Evolutionary conservation across 2,329 filamentous ascomycete genomes (phyloP), one percentile per base, ranked within the genome.

Genomic region (Claviceps cyperi): DNA sequence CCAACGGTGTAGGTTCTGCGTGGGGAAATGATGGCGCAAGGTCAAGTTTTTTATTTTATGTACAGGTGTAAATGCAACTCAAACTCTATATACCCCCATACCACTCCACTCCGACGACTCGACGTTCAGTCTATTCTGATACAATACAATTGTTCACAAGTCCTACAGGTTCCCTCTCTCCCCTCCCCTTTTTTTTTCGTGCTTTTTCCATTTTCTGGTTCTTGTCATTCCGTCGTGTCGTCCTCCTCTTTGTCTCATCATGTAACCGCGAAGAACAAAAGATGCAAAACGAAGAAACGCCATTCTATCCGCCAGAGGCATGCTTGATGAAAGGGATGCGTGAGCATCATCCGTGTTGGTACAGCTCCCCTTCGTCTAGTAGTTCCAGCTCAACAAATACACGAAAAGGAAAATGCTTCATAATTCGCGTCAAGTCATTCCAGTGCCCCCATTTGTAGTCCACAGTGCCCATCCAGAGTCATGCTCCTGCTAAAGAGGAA

Each of bases 1-100:
- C 51, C 51, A 49, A 54, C 32, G 14, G 19, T 11, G 6, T 43
- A 73, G 70, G 50, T 73, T 74, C 48, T 73, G 71, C 51, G 70
- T 73, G 3, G 70, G 70, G 17, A 73, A 73, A 56, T 73, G 53
- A 60, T 22, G 8, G 14, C n/a, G 13, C 38, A 32, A 32, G 28
- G 28, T 32, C 3, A 32, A 32, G 28, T 32, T 9, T 32, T 11
- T 32, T 32, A 11, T 11, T 32, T 4, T 32, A 32, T 32, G 28
- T 11, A 32, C 28, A 32, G 28, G 9, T 32, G 9, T 24, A 24
- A 43, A 15, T n/a, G 28, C 28, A 32, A n/a, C 22, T n/a, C 13
- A 8, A 46, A 37, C 28, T 39, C 38, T n/a, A 39, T n/a, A 11
- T 19, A 39, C 7, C 37, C 28, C 28, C 11, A 32, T 32, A 32